phyloP scores from a whole-genome alignment of 345 rosid species.

The Lepidium africanum region DNA sequence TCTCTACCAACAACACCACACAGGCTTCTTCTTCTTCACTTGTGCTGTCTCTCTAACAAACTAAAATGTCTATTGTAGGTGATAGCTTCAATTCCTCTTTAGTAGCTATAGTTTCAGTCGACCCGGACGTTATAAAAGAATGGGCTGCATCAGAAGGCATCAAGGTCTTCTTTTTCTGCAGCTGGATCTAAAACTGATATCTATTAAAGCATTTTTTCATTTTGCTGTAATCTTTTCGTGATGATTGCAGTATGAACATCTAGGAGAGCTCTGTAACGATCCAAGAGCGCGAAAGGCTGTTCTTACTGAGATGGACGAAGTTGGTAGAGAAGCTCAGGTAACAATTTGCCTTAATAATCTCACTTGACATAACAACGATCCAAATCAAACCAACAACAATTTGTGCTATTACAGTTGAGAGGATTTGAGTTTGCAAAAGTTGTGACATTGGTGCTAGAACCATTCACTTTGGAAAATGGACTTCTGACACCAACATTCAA shows the following conservation, averaged over 20 bases:
- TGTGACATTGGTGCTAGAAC: conserved; percentile 72
- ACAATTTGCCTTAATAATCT: not conserved
- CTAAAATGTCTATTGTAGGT: conserved; percentile 36
- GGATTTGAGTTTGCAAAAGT: conserved; percentile 79
- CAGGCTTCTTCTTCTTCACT: conserved; percentile 5
- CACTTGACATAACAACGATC: not conserved
- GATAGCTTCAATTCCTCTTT: conserved; percentile 79
- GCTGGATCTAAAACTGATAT: not conserved
- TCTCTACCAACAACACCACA: not conserved
- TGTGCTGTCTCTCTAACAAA: conserved; percentile 6
- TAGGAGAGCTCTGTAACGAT: conserved; percentile 59
- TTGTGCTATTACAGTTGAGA: conserved; percentile 40
- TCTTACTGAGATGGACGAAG: conserved; percentile 64
- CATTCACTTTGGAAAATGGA: conserved; percentile 69
- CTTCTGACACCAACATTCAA: conserved; percentile 86
- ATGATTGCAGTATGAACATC: conserved; percentile 47
- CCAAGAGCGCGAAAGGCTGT: conserved; percentile 54
- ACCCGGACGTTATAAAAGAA: conserved; percentile 62
- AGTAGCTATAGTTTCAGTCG: conserved; percentile 71
- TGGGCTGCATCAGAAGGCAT: conserved; percentile 76
- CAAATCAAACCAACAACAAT: not conserved
- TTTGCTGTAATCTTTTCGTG: not conserved
- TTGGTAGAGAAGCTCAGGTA: conserved; percentile 72
- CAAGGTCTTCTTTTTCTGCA: conserved; percentile 35
- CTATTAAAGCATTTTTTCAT: not conserved